Evolutionary conservation across 768 basidiomycete species (phyloP), one percentile per base, ranked within the genome.

Genomic region (Agaricus bisporus): DNA sequence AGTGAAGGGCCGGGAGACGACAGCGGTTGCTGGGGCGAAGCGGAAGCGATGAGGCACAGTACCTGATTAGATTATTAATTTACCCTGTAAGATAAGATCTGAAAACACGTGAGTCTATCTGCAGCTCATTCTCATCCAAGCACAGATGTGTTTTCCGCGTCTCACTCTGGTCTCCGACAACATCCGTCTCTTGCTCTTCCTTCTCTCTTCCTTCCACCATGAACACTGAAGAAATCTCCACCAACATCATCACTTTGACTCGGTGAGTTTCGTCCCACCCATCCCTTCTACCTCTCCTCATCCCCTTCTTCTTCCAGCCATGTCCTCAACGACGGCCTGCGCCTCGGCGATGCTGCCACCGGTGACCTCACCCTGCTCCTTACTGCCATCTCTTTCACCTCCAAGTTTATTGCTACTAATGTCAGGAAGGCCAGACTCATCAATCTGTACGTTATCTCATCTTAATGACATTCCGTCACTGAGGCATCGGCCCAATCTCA

Each of bases 381-480:
- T 59, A 95, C 87, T 56, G 95, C 94, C 44, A 98, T 99, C 68
- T 93, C 97, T 68, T 84, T 93, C 59, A 91, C 91, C 29, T 93
- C 89, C 74, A 94, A 93, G 71, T 98, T 98, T 77, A 98, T 98
- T 66, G 91, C 95, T 2, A 95, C 92, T 60, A 98, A 98, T 65
- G 97, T 99, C 63, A 85, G 97, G 60, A 91, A 92, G 71, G 97
- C 97, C 25, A 83, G 95, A 46, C 77, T 99, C 57, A 98, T 99
- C 74, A 98, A 99, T 69, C 81, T 99, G 90, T 95, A 62, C 64
- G 91, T 74, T 44, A 39, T 43, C 17, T 29, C 48, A 36, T 41
- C 48, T 14, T 42, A 38, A 17, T 36, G 48, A 42, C 42, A 38
- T 39, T 26, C 48, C 42, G 48, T 47, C 36, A 42, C 49, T 58